Base-by-base conservation (phyloP, 305 asterid genomes). In the Plantago rigida region DNA sequence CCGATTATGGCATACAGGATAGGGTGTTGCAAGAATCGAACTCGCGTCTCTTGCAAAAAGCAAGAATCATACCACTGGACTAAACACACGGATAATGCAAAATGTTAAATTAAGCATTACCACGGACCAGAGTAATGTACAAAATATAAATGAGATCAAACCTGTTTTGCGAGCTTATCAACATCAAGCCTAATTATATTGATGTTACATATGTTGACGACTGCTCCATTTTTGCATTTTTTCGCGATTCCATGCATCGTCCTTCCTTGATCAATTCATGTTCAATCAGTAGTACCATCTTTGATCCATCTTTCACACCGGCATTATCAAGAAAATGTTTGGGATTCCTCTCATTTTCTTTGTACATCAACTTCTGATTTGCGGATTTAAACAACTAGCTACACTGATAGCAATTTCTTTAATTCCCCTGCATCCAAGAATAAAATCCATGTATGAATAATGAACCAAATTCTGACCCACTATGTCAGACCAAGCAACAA, bases 101-200 rank as follows among this genome's bases (percentile, higher is more conserved):
- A 17, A 0, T 17, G 19, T 17, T 17, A 17, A 17, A 17, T 17
- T 17, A 17, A 17, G 19, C 19, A 0, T 17, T 17, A 17, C 19
- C 19, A 17, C 19, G 19, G 19, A 17, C 19, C 19, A 17, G 19
- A 17, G 19, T 17, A 17, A 17, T 0, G 19, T 17, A 17, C 19
- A 17, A 17, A 17, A 17, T 17, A 17, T 13, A 60, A 45, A 51
- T 31, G 36, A 42, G 3, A 41, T 19, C 58, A 17, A 14, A 90
- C 97, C 89, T 82, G 86, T 67, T 79, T 84, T 11, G 94, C 89
- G 17, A 91, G 82, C 44, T 75, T 82, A 66, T 91, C 95, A 46
- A 91, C 82, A 64, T 91, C 89, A 41, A 72, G 47, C 72, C 82
- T 77, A 59, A 91, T 81, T 24, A n/a, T n/a, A n/a, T n/a, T 17